phyloP scores from a whole-genome alignment of 1,284 basidiomycete species.

The Trametes pubescens region DNA sequence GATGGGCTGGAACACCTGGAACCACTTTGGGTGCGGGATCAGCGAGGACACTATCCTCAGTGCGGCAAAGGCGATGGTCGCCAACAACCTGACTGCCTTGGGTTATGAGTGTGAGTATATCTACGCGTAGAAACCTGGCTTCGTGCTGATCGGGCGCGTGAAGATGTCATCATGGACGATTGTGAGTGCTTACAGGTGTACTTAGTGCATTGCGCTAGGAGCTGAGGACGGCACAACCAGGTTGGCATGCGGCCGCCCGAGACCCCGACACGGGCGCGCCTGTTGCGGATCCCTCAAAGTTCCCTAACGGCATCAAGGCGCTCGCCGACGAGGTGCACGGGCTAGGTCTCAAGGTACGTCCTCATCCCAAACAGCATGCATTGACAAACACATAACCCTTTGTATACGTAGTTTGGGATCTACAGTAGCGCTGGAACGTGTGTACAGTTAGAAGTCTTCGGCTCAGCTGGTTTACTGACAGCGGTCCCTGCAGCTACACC shows the following conservation, averaged over 20 bases:
- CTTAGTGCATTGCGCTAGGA: background rate
- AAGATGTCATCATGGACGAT: slow-evolving; percentile 47
- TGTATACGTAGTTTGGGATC: slow-evolving; percentile 49
- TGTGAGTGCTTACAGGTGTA: slow-evolving; percentile 35
- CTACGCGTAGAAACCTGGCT: background rate
- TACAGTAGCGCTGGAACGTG: slow-evolving; percentile 56
- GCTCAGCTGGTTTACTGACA: background rate
- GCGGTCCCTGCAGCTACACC: slow-evolving; percentile 43
- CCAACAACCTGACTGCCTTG: slow-evolving; percentile 38
- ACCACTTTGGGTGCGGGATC: slow-evolving; percentile 47
- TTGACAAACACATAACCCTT: background rate
- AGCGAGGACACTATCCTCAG: slow-evolving; percentile 45
- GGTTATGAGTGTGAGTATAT: slow-evolving; percentile 45
- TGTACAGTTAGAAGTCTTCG: background rate
- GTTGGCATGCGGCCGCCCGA: slow-evolving; percentile 46
- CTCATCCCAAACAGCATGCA: background rate
- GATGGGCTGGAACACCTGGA: slow-evolving; percentile 53
- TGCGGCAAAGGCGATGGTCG: slow-evolving; percentile 43
- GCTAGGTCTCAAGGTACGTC: slow-evolving; percentile 50
- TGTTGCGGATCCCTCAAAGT: slow-evolving; percentile 47
- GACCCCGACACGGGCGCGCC: slow-evolving; percentile 43
- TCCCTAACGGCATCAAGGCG: slow-evolving; percentile 54
- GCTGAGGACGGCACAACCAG: slow-evolving; percentile 26
- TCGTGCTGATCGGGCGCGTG: background rate
- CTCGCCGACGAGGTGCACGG: slow-evolving; percentile 51